phyloP scores from a whole-genome alignment of 2,329 filamentous ascomycete genomes.

The Trichoderma hamatum region DNA sequence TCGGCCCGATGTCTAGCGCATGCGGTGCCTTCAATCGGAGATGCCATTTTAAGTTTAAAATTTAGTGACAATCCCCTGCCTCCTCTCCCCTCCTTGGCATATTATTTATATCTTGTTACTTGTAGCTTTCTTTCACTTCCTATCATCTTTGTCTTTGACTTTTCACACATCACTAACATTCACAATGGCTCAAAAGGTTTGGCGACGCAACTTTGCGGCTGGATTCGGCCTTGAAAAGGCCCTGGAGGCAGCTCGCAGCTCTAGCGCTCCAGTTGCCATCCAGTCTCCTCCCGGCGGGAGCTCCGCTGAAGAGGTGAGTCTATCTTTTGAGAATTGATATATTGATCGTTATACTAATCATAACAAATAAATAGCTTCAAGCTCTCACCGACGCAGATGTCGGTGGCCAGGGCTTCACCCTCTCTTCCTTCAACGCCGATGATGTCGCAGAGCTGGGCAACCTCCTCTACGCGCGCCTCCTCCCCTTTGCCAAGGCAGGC shows the following conservation, averaged over 20 bases:
- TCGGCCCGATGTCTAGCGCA: slow-evolving; percentile 20
- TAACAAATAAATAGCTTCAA: slow-evolving; percentile 32
- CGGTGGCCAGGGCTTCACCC: slow-evolving; percentile 48
- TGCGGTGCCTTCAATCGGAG: not conserved
- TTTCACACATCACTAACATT: not conserved
- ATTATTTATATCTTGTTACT: not conserved
- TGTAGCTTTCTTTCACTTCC: not conserved
- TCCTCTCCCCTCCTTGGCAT: not conserved
- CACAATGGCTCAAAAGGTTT: slow-evolving; percentile 43
- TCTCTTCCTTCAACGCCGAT: slow-evolving; percentile 60
- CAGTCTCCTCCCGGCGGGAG: slow-evolving; percentile 24
- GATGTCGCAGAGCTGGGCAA: slow-evolving; percentile 69
- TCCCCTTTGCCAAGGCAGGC: slow-evolving; percentile 44
- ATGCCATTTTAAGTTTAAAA: slow-evolving; percentile 7
- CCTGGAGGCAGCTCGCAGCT: slow-evolving; percentile 32
- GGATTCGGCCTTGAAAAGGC: slow-evolving; percentile 36
- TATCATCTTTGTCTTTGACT: too few relatives aligned
- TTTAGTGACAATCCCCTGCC: not conserved
- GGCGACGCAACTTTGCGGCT: slow-evolving; percentile 34
- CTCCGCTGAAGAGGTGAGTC: slow-evolving; percentile 25
- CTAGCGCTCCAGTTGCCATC: slow-evolving; percentile 24
- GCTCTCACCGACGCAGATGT: slow-evolving; percentile 34
- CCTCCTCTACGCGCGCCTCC: slow-evolving; percentile 65
- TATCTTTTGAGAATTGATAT: not conserved
- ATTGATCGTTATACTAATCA: not conserved